Evolutionary conservation across 2,329 filamentous ascomycete species (phyloP).

Genomic region (Lojkania enalia): DNA sequence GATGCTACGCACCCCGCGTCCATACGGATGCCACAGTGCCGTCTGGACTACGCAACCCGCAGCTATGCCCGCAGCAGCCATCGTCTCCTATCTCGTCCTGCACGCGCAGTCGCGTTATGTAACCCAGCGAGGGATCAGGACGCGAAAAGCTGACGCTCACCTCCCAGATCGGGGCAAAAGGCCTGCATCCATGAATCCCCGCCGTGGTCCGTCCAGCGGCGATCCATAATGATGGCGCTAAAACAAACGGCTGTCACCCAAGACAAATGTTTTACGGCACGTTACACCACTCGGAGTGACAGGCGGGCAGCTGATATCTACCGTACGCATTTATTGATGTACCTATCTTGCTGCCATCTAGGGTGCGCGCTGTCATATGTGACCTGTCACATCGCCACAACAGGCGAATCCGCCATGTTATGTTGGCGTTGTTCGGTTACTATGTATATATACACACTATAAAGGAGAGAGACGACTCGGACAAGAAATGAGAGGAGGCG

Average conservation of each 20-base stretch:
- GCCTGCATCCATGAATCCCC: conserved; percentile 13
- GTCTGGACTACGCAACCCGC: background rate
- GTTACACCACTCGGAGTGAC: conserved; percentile 15
- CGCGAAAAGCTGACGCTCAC: conserved; percentile 9
- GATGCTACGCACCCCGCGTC: conserved; percentile 33
- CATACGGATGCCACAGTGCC: conserved; percentile 1
- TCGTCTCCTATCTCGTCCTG: background rate
- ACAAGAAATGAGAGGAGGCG: no score
- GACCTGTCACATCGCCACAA: no score
- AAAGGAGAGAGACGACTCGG: no score
- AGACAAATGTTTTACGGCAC: conserved; percentile 31
- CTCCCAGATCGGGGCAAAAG: conserved; percentile 13
- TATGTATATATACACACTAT: no score
- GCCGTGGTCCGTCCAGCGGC: conserved; percentile 24
- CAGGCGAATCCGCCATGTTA: no score
- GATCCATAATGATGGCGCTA: conserved; percentile 26
- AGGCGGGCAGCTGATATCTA: no score
- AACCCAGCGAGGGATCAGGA: background rate
- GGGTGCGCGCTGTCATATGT: no score
- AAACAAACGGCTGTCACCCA: conserved; percentile 42
- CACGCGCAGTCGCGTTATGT: no score
- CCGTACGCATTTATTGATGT: no score
- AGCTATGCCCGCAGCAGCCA: background rate
- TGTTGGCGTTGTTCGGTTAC: no score
- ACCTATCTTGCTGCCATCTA: no score